A percentile compares a stretch with the other conserved stretches of the same genome.
Conservation (phyloP, 352 stramenopile genomes). For the Globisporangium viniferum region DNA sequence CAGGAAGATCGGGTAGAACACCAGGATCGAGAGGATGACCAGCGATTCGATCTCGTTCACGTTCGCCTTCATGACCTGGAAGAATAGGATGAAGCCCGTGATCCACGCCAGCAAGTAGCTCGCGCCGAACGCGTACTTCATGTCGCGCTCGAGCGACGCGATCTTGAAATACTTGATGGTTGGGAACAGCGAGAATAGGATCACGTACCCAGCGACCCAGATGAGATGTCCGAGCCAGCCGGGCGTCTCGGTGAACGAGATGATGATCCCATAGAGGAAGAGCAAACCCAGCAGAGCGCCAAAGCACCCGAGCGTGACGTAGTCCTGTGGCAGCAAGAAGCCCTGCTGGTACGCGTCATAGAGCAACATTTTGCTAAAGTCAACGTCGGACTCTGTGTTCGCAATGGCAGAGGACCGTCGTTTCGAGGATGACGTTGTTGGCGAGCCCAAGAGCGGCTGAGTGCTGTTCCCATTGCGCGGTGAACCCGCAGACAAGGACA, state of each 20-base stretch:
- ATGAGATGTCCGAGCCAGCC: slow-evolving; percentile 70
- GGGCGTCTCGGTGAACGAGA: slow-evolving; percentile 63
- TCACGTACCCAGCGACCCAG: slow-evolving; percentile 58
- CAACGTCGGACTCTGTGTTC: slow-evolving; percentile 24
- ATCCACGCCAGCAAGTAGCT: slow-evolving; percentile 69
- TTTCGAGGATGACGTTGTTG: slow-evolving; percentile 2
- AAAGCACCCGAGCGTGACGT: slow-evolving; percentile 69
- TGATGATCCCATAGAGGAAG: slow-evolving; percentile 64
- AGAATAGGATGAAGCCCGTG: slow-evolving; percentile 70
- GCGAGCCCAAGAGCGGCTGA: slow-evolving; percentile 13
- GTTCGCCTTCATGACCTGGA: slow-evolving; percentile 45
- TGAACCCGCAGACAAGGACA: slow-evolving; percentile 17
- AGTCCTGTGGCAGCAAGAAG: slow-evolving; percentile 72
- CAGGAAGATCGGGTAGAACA: slow-evolving; percentile 82
- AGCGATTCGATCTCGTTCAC: slow-evolving; percentile 77
- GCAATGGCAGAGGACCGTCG: slow-evolving; percentile 14
- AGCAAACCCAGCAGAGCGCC: slow-evolving; percentile 44
- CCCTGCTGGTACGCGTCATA: slow-evolving; percentile 69
- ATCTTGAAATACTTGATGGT: slow-evolving; percentile 83
- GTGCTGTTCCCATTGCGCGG: slow-evolving; percentile 20
- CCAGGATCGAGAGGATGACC: slow-evolving; percentile 63
- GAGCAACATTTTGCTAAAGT: slow-evolving; percentile 72
- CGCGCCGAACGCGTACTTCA: slow-evolving; percentile 41
- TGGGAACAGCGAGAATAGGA: slow-evolving; percentile 67
- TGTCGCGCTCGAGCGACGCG: slow-evolving; percentile 49